Evolutionary conservation across 1,284 basidiomycete species (phyloP), one percentile per base, ranked within the genome.

Genomic region (Paramarasmius palmivorus): DNA sequence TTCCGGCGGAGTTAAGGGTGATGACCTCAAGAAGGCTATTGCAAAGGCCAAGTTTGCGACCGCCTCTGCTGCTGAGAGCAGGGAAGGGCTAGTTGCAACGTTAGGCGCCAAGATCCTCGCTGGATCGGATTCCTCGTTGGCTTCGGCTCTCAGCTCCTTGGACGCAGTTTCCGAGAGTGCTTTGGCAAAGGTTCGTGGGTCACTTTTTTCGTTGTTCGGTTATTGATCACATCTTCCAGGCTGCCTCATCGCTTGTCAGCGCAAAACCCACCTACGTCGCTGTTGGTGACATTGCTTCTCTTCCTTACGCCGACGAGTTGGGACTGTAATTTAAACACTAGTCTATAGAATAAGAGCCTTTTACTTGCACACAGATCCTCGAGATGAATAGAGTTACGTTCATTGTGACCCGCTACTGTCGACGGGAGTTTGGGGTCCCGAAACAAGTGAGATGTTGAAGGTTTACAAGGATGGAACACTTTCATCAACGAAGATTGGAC

Each of bases 11-110:
- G 68, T 88, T 57, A 84, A 80, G 60, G 79, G 78, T 23, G 91
- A 94, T 59, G 86, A 87, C 35, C 71, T 95, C 59, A 86, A 88
- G 76, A 79, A 81, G 60, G 94, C 95, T 12, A 73, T 93, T 52
- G 86, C 90, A 19, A 93, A 93, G 71, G 92, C 94, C 59, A 93
- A 91, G 71, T 95, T 96, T 66, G 73, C 80, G 50, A 83, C 88
- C 63, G 94, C 93, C 3, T 76, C 73, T 55, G 75, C 79, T 49
- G 62, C 82, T 25, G 95, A 97, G 62, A 77, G 74, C 49, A 75
- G 88, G 56, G 83, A 87, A n/a, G 88, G 88, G n/a, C 63, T 90
- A 23, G 68, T 88, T 25, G 75, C 80, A 42, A 70, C 78, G 41
- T 70, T 91, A 56, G 88, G 83, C 29, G 69, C 81, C 22, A 83